Percentiles rank a stretch among this genome's conserved stretches.
Evolutionary conservation across 2,329 filamentous ascomycete species (phyloP).

Genomic region (Phaeosphaeriaceae sp.): DNA sequence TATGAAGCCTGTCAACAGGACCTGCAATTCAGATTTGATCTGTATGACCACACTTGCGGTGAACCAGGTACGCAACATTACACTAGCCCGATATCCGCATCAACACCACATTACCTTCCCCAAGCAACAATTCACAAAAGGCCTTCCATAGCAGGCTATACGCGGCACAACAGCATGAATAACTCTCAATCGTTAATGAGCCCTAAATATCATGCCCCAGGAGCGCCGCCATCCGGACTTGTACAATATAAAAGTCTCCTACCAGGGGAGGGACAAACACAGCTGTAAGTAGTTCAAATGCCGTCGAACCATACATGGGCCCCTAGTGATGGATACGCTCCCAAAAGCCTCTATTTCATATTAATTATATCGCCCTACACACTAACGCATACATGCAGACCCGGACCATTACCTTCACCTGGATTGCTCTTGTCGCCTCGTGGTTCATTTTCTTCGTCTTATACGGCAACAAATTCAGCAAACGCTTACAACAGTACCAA

Average conservation of each 20-base stretch:
- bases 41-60: conserved; percentile 41
- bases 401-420: too few species aligned
- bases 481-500: conserved; percentile 1
- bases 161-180: conserved; percentile 21
- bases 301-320: background rate
- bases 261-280: background rate
- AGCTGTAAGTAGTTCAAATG: background rate
- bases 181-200: conserved; percentile 21
- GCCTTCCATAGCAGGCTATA: conserved; percentile 1
- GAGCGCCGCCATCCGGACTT: too few species aligned
- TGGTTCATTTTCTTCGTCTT: background rate
- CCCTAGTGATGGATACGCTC: too few species aligned
- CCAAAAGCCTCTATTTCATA: too few species aligned
- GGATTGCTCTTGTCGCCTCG: too few species aligned
- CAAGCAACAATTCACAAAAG: conserved; percentile 11
- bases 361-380: too few species aligned
- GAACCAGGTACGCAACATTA: conserved; percentile 22
- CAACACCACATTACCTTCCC: conserved; percentile 21
- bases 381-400: too few species aligned
- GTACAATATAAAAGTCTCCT: conserved; percentile 5
- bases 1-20: conserved; percentile 28
- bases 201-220: conserved; percentile 9
- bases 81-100: conserved; percentile 20
- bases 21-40: conserved; percentile 30
- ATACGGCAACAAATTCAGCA: background rate